phyloP scores from a whole-genome alignment of 2,329 filamentous ascomycete genomes.

The Aureobasidium leucospermi region DNA sequence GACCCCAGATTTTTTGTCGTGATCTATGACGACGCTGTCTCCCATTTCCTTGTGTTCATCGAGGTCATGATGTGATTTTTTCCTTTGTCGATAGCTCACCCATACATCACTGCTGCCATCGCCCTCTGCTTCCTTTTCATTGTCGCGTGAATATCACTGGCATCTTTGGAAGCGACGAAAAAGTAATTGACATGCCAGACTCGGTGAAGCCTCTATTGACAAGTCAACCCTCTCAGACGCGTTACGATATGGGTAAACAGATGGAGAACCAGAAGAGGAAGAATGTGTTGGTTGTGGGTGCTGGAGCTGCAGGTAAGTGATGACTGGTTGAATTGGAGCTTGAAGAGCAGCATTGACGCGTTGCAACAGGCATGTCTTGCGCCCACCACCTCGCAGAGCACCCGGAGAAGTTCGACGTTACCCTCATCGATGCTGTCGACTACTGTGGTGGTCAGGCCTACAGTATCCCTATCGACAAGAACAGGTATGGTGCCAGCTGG shows the following conservation, averaged over 20 bases:
- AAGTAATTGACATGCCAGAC: constrained; percentile 11
- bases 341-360: constrained; percentile 5
- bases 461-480: constrained; percentile 49
- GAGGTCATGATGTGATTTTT: constrained; percentile 6
- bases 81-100: background rate
- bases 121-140: background rate
- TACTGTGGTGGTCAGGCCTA: constrained; percentile 57
- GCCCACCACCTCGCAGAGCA: constrained; percentile 60
- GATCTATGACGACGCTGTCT: constrained; percentile 11
- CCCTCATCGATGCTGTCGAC: constrained; percentile 51
- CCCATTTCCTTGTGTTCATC: background rate
- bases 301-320: constrained; percentile 55
- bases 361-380: constrained; percentile 49
- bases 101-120: background rate
- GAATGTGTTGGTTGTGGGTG: constrained; percentile 53
- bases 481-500: constrained; percentile 51
- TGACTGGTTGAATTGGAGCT: constrained; percentile 19
- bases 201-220: constrained; percentile 14
- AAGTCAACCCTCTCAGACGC: constrained; percentile 23
- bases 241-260: constrained; percentile 29
- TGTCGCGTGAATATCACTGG: background rate
- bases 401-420: constrained; percentile 58
- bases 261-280: constrained; percentile 34
- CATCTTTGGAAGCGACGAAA: background rate
- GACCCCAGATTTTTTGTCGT: background rate